phyloP scores from a whole-genome alignment of 768 basidiomycete genomes.

The Pholiota molesta region DNA sequence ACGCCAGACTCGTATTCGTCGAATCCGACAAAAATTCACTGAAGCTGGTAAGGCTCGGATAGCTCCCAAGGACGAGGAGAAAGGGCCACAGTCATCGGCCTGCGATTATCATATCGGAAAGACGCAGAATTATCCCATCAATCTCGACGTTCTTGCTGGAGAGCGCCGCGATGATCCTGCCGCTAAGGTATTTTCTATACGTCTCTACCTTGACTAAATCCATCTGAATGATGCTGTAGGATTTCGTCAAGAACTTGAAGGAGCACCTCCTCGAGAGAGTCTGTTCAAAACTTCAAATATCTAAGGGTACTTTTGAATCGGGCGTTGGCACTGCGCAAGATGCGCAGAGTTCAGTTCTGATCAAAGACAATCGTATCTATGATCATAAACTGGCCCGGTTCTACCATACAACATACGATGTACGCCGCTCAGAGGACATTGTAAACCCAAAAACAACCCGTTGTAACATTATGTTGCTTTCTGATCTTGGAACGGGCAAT shows the following conservation, averaged over 20 bases:
- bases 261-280: not conserved
- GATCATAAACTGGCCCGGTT: not conserved
- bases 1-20: not conserved
- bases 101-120: not conserved
- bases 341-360: not conserved
- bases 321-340: not conserved
- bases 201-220: no score
- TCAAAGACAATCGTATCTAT: not conserved
- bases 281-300: not conserved
- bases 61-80: not conserved
- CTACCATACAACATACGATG: not conserved
- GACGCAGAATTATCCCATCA: not conserved
- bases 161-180: not conserved
- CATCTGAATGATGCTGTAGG: not conserved
- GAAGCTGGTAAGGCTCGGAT: not conserved
- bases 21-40: not conserved
- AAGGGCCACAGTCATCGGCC: not conserved
- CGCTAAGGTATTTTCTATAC: not conserved
- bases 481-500: not conserved
- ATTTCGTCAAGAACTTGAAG: not conserved
- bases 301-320: not conserved
- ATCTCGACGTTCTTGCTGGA: not conserved
- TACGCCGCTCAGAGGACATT: not conserved
- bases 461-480: not conserved
- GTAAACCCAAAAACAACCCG: not conserved